Conservation (phyloP, 257 asterid genomes). For the Ophiorrhiza pumila region DNA sequence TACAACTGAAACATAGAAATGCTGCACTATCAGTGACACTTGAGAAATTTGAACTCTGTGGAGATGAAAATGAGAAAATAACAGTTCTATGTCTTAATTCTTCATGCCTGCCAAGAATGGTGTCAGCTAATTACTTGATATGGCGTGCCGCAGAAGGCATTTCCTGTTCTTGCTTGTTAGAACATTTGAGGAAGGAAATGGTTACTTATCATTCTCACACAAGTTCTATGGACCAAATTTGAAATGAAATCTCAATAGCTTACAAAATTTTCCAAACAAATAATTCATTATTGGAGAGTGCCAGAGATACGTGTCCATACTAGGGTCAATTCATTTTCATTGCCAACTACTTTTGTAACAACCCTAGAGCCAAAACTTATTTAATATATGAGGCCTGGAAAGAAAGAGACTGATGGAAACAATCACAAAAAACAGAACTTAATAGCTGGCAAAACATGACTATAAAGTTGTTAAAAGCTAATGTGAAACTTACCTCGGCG, state of each 20-base stretch:
- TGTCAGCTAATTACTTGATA: neutral
- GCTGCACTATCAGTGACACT: neutral
- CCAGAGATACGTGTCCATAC: neutral
- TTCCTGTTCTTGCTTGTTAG: neutral
- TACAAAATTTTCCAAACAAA: neutral
- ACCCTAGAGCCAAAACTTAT: neutral
- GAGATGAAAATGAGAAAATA: neutral
- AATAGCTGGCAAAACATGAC: neutral
- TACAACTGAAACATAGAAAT: neutral
- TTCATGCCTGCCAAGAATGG: neutral
- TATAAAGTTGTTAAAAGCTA: neutral
- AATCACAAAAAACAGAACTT: neutral
- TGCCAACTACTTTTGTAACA: neutral
- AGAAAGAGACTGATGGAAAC: neutral
- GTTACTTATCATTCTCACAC: neutral
- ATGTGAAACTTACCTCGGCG: conserved; percentile 59
- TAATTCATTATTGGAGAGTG: too few species aligned
- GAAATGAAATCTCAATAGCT: neutral
- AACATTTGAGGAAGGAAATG: neutral
- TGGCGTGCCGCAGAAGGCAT: neutral
- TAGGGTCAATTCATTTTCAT: neutral
- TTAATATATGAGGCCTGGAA: neutral
- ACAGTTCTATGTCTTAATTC: neutral
- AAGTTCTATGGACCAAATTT: neutral
- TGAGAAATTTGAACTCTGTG: neutral